Conservation (phyloP, 2,329 filamentous ascomycete species). For the Bimuria novae-zelandiae region DNA sequence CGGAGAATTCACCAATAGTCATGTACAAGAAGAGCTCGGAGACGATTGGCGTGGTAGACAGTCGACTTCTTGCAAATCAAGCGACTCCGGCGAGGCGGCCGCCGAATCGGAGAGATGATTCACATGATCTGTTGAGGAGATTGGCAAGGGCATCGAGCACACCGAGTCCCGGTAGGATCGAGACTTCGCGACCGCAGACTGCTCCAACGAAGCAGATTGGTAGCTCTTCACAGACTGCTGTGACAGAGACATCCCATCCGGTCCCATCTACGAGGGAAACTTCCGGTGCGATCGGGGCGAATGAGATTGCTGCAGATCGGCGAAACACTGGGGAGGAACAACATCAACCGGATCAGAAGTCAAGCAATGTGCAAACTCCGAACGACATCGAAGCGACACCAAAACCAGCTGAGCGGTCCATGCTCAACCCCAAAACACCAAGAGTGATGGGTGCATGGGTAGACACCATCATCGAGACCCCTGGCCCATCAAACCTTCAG, state of each 20-base stretch:
- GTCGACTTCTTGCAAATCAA: slow-evolving; percentile 28
- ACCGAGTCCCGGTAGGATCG: slow-evolving; percentile 47
- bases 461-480: slow-evolving; percentile 55
- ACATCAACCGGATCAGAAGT: slow-evolving; percentile 7
- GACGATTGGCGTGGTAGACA: slow-evolving; percentile 36
- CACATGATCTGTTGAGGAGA: slow-evolving; percentile 51
- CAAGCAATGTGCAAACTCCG: slow-evolving; percentile 9
- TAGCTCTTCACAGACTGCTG: slow-evolving; percentile 20
- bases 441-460: slow-evolving; percentile 55
- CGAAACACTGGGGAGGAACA: neutral
- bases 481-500: slow-evolving; percentile 34
- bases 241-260: slow-evolving; percentile 2
- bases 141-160: slow-evolving; percentile 54
- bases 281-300: slow-evolving; percentile 2
- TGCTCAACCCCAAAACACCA: slow-evolving; percentile 47
- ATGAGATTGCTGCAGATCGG: neutral
- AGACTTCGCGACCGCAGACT: slow-evolving; percentile 27
- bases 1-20: slow-evolving; percentile 38
- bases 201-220: slow-evolving; percentile 20
- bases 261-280: neutral
- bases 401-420: slow-evolving; percentile 27
- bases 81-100: slow-evolving; percentile 30
- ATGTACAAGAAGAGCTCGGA: slow-evolving; percentile 43
- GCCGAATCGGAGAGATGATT: slow-evolving; percentile 47
- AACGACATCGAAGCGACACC: slow-evolving; percentile 34